Evolutionary conservation across 1,284 basidiomycete genomes (phyloP).

Genomic region (Mycosarcoma maydis): DNA sequence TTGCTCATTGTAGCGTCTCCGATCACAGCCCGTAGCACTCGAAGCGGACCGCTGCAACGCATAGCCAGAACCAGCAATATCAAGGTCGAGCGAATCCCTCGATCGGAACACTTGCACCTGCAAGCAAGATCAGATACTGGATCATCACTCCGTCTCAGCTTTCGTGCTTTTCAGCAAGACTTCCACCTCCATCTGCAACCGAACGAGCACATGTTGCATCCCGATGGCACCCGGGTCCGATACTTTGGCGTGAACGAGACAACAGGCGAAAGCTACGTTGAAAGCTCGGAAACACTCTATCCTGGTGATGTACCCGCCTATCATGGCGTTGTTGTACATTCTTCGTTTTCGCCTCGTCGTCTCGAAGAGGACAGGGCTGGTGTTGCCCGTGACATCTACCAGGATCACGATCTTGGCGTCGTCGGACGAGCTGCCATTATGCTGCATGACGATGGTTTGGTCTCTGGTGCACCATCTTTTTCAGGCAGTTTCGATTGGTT

Average conservation of each 20-base stretch:
- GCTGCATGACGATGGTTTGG: constrained; percentile 53
- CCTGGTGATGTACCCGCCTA: constrained; percentile 57
- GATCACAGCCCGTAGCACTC: constrained; percentile 28
- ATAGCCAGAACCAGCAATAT: constrained; percentile 30
- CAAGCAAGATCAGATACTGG: constrained; percentile 7
- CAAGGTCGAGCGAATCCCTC: constrained; percentile 17
- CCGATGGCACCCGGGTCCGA: constrained; percentile 50
- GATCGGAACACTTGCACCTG: constrained; percentile 1
- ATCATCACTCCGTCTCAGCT: constrained; percentile 48
- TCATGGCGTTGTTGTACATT: constrained; percentile 58
- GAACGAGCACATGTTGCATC: constrained; percentile 54
- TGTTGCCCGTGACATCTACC: constrained; percentile 42
- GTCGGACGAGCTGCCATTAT: constrained; percentile 57
- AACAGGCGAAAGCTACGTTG: constrained; percentile 29
- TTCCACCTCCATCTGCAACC: constrained; percentile 58
- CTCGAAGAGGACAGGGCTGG: constrained; percentile 53
- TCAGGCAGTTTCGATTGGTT: constrained; percentile 59
- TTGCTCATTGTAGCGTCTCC: constrained; percentile 10
- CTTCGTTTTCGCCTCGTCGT: constrained; percentile 33
- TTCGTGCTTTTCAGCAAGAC: constrained; percentile 55
- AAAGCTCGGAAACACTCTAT: constrained; percentile 29
- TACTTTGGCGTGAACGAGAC: constrained; percentile 41
- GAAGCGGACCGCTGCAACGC: constrained; percentile 31
- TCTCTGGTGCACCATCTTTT: constrained; percentile 43
- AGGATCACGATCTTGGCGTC: constrained; percentile 41